A percentile compares a stretch with the other conserved stretches of the same genome.
Evolutionary conservation across 176 grass and related monocot genomes (phyloP).

Genomic region (Alloteropsis semialata): DNA sequence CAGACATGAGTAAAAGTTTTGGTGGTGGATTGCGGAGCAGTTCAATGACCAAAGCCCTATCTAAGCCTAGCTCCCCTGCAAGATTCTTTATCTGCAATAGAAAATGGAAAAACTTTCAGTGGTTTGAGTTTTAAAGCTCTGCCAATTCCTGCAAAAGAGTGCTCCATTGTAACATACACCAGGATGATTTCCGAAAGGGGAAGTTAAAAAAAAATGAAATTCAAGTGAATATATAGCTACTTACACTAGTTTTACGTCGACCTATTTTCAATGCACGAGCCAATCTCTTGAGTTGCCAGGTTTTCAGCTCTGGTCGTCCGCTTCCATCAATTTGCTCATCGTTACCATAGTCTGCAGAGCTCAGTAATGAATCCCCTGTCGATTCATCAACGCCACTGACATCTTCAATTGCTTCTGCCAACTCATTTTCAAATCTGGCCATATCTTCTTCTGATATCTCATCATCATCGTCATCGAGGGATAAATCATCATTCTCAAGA

Average conservation of each 20-base stretch:
- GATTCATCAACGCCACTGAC: constrained; percentile 33
- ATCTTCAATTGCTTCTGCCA: constrained; percentile 66
- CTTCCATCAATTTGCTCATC: constrained; percentile 32
- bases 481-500: constrained; percentile 60
- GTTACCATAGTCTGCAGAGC: constrained; percentile 12
- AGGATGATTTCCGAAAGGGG: neutral
- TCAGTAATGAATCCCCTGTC: neutral
- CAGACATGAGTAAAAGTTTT: constrained; percentile 84
- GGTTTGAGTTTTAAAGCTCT: constrained; percentile 5
- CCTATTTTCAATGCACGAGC: constrained; percentile 77
- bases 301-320: constrained; percentile 50
- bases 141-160: neutral
- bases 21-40: constrained; percentile 90
- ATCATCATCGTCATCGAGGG: constrained; percentile 48
- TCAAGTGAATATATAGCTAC: neutral
- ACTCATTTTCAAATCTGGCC: constrained; percentile 66
- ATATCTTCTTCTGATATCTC: constrained; percentile 92
- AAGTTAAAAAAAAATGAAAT: neutral
- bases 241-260: constrained; percentile 81
- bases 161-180: neutral
- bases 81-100: constrained; percentile 83
- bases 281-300: constrained; percentile 76
- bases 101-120: constrained; percentile 14
- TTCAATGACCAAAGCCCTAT: constrained; percentile 78
- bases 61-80: constrained; percentile 72